phyloP scores from a whole-genome alignment of 305 asterid genomes.

The Rubia peregrina region DNA sequence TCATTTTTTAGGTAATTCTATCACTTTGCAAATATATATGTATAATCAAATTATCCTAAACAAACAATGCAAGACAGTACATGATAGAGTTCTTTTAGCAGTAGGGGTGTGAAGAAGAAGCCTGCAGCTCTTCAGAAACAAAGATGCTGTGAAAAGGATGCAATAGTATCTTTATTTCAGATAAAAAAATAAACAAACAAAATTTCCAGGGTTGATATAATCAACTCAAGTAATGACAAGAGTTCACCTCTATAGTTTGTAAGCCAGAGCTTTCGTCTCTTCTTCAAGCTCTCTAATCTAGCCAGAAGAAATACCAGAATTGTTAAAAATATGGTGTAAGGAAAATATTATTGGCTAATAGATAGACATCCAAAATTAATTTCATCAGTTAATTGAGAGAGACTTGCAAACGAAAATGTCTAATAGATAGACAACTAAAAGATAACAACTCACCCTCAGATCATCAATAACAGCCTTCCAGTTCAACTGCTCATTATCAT shows the following conservation, averaged over 20 bases:
- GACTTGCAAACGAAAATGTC: background rate
- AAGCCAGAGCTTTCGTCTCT: constrained; percentile 73
- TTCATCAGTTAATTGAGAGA: constrained; percentile 20
- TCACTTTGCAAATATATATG: background rate
- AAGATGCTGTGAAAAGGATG: background rate
- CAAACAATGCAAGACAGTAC: background rate
- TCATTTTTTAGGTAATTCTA: background rate
- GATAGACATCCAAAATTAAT: constrained; percentile 19
- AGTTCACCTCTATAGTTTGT: constrained; percentile 69
- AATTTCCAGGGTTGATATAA: background rate
- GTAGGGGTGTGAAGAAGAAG: background rate
- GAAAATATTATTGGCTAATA: constrained; percentile 9
- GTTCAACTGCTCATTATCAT: constrained; percentile 84
- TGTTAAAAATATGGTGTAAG: constrained; percentile 18
- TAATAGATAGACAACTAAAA: background rate
- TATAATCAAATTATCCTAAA: background rate
- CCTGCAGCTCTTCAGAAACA: background rate
- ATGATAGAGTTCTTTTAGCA: background rate
- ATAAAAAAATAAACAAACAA: no score
- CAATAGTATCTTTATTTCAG: background rate
- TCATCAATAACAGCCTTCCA: constrained; percentile 58
- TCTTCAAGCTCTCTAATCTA: constrained; percentile 95
- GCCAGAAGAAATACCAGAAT: constrained; percentile 39
- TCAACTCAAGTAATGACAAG: constrained; percentile 7
- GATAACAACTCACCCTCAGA: constrained; percentile 48